Evolutionary conservation across 345 rosid genomes (phyloP), one percentile per base, ranked within the genome.

Genomic region (Brassica incana): DNA sequence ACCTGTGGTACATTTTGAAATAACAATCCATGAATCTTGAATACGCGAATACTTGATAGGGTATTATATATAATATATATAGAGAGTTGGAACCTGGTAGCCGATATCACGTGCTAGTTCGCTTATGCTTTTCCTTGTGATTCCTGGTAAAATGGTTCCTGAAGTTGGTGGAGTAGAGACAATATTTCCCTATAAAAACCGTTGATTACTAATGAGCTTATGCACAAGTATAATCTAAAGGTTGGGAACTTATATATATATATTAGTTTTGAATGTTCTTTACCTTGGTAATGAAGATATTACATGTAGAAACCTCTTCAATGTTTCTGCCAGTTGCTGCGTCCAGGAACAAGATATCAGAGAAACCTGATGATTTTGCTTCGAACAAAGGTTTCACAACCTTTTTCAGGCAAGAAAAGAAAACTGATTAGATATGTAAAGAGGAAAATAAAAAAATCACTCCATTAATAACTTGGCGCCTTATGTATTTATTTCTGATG

Each of bases 91-190:
- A 56, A 92, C 98, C 95, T 87, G 85, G 81, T 85, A 91, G 52
- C 95, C 93, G 82, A 87, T 78, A 77, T 87, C 88, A 67, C 83
- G 83, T 75, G 97, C 93, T 85, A 95, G 91, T 77, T 93, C 97
- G 72, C 85, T 88, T 72, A 93, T 87, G 73, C 97, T 93, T 86
- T 90, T 93, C 77, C 98, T 83, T 1, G 96, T 95, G 84, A 95
- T 85, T 77, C 99, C 99, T 2, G 96, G 96, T 59, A 93, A 85
- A 76, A 93, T 91, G 12, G 96, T 93, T 73, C 97, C 99, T 73
- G 88, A 86, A 67, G 89, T 85, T 64, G 87, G 89, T 43, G 97
- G 99, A 65, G 98, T 95, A 15, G 86, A 88, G 71, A 95, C 88
- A 70, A 81, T 80, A 18, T 88, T 88, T 61, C 79, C 90, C 99